Evolutionary conservation across 2,329 filamentous ascomycete species (phyloP), one percentile per base, ranked within the genome.

Genomic region (Zarea fungicola): DNA sequence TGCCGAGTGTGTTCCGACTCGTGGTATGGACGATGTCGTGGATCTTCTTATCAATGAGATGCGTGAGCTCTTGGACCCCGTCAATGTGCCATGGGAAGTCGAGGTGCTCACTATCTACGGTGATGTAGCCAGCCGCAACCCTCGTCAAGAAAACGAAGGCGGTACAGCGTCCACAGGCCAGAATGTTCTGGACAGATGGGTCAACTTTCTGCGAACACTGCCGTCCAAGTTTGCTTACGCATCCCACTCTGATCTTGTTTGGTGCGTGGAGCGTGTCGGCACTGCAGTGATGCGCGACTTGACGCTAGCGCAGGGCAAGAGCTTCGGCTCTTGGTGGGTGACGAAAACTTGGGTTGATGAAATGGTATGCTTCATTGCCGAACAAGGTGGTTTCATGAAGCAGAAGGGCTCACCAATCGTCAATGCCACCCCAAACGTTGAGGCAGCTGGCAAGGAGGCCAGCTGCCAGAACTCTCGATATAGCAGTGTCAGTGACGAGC

Each of bases 301-400:
- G 50, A 93, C 88, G 1, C 83, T 93, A 43, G 77, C 81, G 34
- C 84, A 87, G 55, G 87, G 85, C 16, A 82, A 84, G 61, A 91
- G 86, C 60, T 95, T 92, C 61, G 85, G 87, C n/a, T 84, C 87
- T 6, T 95, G 89, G 89, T 93, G 88, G 88, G 87, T 96, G 50
- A 90, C 90, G 4, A 96, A 96, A 65, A 91, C 92, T 50, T 97
- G 92, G 76, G 80, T 96, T 45, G 91, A 96, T 61, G 92, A 97
- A 69, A 95, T 95, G 88, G 82, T 90, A 42, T 78, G 86, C 50
- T 96, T 95, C 77, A 75, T 96, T 56, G 89, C 89, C 1, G 89
- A 95, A 60, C 84, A 91, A 58, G 92, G 91, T 43, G 92, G 92
- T 0, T 96, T 96, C 62, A 83, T 96, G 72, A 75, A 76, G 55